phyloP scores from a whole-genome alignment of 495 filamentous ascomycete genomes.

The Mycothermus thermophilus region DNA sequence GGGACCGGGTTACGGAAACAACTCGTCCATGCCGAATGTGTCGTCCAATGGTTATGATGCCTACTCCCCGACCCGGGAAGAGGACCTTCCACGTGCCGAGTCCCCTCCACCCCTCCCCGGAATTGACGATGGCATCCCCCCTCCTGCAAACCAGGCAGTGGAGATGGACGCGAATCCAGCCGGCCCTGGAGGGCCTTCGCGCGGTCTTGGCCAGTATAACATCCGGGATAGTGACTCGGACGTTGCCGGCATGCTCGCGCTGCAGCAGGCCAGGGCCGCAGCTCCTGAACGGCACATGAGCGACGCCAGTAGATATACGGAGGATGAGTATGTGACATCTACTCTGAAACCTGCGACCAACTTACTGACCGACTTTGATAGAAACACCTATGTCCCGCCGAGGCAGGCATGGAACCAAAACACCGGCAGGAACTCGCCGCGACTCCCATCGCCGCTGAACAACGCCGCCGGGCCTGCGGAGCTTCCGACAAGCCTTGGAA shows the following conservation, averaged over 20 bases:
- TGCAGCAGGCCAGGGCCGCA: slow-evolving; percentile 44
- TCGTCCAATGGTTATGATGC: slow-evolving; percentile 23
- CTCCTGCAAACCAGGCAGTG: slow-evolving; percentile 57
- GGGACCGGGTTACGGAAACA: slow-evolving; percentile 25
- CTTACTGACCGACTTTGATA: too few species aligned
- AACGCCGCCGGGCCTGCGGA: slow-evolving; percentile 27
- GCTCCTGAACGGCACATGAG: slow-evolving; percentile 33
- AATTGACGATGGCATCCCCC: slow-evolving; percentile 29
- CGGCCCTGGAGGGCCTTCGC: slow-evolving; percentile 32
- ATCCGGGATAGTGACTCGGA: slow-evolving; percentile 53
- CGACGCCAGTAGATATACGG: slow-evolving; percentile 54
- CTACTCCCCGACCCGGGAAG: slow-evolving; percentile 30
- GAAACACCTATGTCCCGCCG: slow-evolving; percentile 49
- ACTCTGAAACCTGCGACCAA: too few species aligned
- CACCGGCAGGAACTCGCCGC: slow-evolving; percentile 29
- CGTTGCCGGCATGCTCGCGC: slow-evolving; percentile 52
- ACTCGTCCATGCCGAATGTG: slow-evolving; percentile 17
- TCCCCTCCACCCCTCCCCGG: slow-evolving; percentile 52
- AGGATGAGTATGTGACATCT: slow-evolving; percentile 50
- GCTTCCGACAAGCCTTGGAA: slow-evolving; percentile 18
- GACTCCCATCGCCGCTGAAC: slow-evolving; percentile 24
- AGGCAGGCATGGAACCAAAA: slow-evolving; percentile 44
- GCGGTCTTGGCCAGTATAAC: slow-evolving; percentile 33
- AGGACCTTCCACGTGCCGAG: slow-evolving; percentile 37
- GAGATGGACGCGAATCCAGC: slow-evolving; percentile 64